Percentiles rank a stretch among this genome's conserved stretches.
phyloP scores from a whole-genome alignment of 352 stramenopile genomes.

The Pythium myriotylum region DNA sequence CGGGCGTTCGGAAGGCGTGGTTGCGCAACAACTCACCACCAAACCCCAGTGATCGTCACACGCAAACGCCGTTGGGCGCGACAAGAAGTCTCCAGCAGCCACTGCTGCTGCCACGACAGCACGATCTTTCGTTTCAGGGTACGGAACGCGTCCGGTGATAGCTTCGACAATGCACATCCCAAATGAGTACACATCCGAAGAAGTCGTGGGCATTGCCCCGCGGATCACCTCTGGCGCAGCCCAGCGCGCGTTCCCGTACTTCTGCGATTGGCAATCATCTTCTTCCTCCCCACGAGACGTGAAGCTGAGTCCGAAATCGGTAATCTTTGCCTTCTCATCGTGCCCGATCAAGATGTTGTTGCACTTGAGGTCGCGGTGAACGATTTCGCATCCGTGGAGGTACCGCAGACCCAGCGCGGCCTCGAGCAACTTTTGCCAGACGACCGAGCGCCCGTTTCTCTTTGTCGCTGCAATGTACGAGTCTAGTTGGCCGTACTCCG shows the following conservation, averaged over 20 bases:
- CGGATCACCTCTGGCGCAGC: slow-evolving; percentile 29
- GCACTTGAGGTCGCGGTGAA: slow-evolving; percentile 34
- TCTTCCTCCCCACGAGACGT: not conserved
- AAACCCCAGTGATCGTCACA: slow-evolving; percentile 3
- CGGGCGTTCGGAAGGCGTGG: not conserved
- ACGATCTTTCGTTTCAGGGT: not conserved
- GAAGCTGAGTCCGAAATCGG: slow-evolving; percentile 25
- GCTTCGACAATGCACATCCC: slow-evolving; percentile 40
- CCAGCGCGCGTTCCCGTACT: slow-evolving; percentile 18
- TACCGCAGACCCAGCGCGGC: slow-evolving; percentile 64
- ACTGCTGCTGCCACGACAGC: slow-evolving; percentile 5
- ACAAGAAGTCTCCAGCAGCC: not conserved
- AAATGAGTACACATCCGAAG: slow-evolving; percentile 38
- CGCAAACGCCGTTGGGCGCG: not conserved
- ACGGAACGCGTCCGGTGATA: slow-evolving; percentile 7
- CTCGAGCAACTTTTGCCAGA: slow-evolving; percentile 41
- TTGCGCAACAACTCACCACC: not conserved
- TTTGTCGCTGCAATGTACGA: slow-evolving; percentile 33
- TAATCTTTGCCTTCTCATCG: slow-evolving; percentile 24
- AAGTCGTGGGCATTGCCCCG: slow-evolving; percentile 7
- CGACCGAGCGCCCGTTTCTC: slow-evolving; percentile 16
- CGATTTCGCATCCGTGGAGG: slow-evolving; percentile 52
- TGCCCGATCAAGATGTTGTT: slow-evolving; percentile 35
- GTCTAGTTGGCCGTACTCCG: slow-evolving; percentile 42
- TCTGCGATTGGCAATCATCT: not conserved